A percentile compares a stretch with the other conserved stretches of the same genome.
Evolutionary conservation across 352 stramenopile genomes (phyloP).

Genomic region (Detonula confervacea): DNA sequence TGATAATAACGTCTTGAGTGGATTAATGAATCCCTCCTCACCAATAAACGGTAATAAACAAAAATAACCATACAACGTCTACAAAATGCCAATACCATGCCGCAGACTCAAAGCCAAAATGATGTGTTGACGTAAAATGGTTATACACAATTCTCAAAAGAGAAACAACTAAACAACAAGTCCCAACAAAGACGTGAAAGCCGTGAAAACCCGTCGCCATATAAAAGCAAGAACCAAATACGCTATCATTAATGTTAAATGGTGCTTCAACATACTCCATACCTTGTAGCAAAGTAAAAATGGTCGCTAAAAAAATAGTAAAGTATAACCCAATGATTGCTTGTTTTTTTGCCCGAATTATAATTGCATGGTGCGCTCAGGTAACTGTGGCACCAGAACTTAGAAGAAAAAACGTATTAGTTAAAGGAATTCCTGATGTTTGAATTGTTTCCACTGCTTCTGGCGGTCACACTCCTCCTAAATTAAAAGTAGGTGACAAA

Average conservation of each 20-base stretch:
- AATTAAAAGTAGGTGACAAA: slow-evolving; percentile 65
- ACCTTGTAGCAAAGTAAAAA: slow-evolving; percentile 74
- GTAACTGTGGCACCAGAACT: slow-evolving; percentile 70
- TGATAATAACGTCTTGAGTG: too few relatives aligned
- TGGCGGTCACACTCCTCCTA: slow-evolving; percentile 67
- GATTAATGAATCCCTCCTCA: too few relatives aligned
- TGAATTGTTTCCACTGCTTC: slow-evolving; percentile 65
- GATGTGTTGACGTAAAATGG: slow-evolving; percentile 67
- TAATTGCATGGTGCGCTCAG: slow-evolving; percentile 68
- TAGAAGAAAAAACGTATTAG: slow-evolving; percentile 73
- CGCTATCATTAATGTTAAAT: slow-evolving; percentile 76
- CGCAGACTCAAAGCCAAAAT: slow-evolving; percentile 79
- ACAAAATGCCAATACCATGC: too few relatives aligned
- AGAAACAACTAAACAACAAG: slow-evolving; percentile 67
- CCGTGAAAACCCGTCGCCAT: slow-evolving; percentile 74
- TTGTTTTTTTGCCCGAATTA: slow-evolving; percentile 56
- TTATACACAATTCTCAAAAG: slow-evolving; percentile 57
- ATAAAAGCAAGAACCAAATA: slow-evolving; percentile 83
- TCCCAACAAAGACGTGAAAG: slow-evolving; percentile 78
- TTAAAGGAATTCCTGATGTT: slow-evolving; percentile 72
- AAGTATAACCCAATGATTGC: slow-evolving; percentile 62
- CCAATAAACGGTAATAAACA: too few relatives aligned
- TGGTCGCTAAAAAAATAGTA: slow-evolving; percentile 69
- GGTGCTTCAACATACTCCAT: slow-evolving; percentile 67
- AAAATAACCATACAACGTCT: too few relatives aligned